Conservation (phyloP, 108 stramenopile genomes). For the Poteriospumella lacustris region DNA sequence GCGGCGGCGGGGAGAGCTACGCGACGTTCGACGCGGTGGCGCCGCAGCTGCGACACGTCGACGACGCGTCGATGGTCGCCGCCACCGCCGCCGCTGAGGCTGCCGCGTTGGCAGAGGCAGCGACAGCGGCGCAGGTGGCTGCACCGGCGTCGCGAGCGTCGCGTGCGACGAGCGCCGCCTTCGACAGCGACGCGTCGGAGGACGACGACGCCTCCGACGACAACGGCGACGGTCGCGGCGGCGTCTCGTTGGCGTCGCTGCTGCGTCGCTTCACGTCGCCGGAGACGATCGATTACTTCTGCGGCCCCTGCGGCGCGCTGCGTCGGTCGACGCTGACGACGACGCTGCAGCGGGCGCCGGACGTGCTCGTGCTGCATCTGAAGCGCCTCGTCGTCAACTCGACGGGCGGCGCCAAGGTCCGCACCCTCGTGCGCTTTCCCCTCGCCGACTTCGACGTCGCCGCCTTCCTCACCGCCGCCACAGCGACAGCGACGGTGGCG, state of each 20-base stretch:
- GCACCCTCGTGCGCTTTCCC: conserved; percentile 85
- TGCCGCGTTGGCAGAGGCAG: too few relatives aligned
- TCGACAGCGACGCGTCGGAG: too few relatives aligned
- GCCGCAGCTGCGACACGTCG: too few relatives aligned
- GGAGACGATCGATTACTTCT: background rate
- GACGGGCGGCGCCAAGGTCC: conserved; percentile 85
- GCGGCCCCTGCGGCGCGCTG: background rate
- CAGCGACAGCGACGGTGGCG: too few relatives aligned
- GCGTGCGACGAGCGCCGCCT: too few relatives aligned
- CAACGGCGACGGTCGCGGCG: conserved; percentile 75
- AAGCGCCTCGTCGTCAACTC: conserved; percentile 87
- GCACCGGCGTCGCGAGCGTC: too few relatives aligned
- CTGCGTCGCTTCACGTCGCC: conserved; percentile 68
- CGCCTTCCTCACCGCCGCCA: background rate
- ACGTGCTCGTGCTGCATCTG: conserved; percentile 79
- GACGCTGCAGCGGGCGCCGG: conserved; percentile 79
- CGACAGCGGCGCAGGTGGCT: too few relatives aligned
- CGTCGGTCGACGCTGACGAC: conserved; percentile 67
- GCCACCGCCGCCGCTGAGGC: too few relatives aligned
- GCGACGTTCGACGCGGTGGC: too few relatives aligned
- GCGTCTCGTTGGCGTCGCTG: conserved; percentile 75
- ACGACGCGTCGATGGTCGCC: too few relatives aligned
- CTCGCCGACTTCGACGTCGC: conserved; percentile 58
- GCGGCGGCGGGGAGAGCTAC: too few relatives aligned
- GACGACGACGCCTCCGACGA: too few relatives aligned